phyloP scores from a whole-genome alignment of 306 rosid genomes.

The Trifolium pratense region DNA sequence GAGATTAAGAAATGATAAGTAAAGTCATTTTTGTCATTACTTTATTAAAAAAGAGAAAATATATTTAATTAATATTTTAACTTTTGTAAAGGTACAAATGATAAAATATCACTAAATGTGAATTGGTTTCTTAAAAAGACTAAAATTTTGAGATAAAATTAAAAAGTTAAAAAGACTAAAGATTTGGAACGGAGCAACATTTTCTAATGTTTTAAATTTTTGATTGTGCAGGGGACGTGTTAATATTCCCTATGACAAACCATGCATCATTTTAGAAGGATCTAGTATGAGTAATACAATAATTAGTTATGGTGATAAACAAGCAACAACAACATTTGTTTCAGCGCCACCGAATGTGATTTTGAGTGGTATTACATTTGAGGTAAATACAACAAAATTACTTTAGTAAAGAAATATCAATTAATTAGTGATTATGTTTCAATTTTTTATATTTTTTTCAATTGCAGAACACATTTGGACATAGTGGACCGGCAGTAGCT shows the following conservation, averaged over 20 bases:
- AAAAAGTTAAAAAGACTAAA: too few relatives aligned
- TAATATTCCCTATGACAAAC: not conserved
- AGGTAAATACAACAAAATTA: constrained; percentile 2
- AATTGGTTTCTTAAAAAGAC: too few relatives aligned
- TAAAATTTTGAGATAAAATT: too few relatives aligned
- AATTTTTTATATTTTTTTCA: not conserved
- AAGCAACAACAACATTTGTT: not conserved
- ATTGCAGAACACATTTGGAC: not conserved
- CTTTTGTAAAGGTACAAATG: too few relatives aligned
- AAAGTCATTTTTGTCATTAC: too few relatives aligned
- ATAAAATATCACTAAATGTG: too few relatives aligned
- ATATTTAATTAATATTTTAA: too few relatives aligned
- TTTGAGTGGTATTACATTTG: constrained; percentile 17
- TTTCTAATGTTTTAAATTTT: not conserved
- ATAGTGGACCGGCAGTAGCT: not conserved
- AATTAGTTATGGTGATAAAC: not conserved
- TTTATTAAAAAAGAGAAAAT: too few relatives aligned
- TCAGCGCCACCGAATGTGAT: not conserved
- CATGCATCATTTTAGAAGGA: not conserved
- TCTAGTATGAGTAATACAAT: not conserved
- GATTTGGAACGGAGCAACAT: too few relatives aligned
- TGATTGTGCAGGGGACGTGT: not conserved
- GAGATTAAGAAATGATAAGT: too few relatives aligned
- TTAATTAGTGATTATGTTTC: not conserved
- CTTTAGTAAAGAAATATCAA: not conserved